Percentiles rank a stretch among this genome's conserved stretches.
phyloP scores from a whole-genome alignment of 2,329 filamentous ascomycete genomes.

The Aureobasidium sp. region DNA sequence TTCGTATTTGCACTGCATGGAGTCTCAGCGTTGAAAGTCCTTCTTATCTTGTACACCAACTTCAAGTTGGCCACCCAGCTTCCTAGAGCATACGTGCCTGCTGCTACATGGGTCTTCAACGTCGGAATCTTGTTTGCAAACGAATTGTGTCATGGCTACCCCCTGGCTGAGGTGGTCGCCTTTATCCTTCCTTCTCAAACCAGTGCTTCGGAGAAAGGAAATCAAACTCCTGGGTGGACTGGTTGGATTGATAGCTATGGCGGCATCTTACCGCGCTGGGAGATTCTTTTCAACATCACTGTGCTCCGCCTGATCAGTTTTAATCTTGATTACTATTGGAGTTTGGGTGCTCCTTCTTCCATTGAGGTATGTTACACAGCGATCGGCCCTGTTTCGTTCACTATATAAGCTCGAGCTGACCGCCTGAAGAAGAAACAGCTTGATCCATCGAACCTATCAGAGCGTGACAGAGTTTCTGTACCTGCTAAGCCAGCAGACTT shows the following conservation, averaged over 20 bases:
- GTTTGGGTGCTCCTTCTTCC: constrained; percentile 53
- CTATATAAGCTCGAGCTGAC: constrained; percentile 44
- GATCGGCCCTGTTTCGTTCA: neutral
- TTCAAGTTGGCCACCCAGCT: constrained; percentile 67
- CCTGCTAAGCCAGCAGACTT: constrained; percentile 66
- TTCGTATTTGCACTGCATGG: constrained; percentile 78
- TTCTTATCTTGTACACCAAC: constrained; percentile 72
- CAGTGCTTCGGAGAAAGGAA: constrained; percentile 27
- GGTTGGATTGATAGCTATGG: constrained; percentile 68
- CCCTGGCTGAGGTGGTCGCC: constrained; percentile 54
- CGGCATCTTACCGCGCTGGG: constrained; percentile 84
- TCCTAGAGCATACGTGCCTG: constrained; percentile 62
- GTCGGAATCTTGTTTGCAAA: constrained; percentile 80
- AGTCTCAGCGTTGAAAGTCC: constrained; percentile 72
- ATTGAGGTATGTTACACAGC: constrained; percentile 66
- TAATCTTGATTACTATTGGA: constrained; percentile 97
- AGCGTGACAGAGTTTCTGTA: constrained; percentile 73
- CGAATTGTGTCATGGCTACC: constrained; percentile 73
- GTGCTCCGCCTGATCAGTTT: constrained; percentile 89
- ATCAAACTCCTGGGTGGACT: constrained; percentile 49
- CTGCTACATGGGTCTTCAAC: constrained; percentile 83
- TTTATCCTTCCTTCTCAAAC: constrained; percentile 39
- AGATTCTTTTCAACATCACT: constrained; percentile 96
- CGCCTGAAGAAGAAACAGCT: constrained; percentile 90
- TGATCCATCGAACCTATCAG: constrained; percentile 77